These are phyloP conservation scores for Halenospora varia DNA, from an alignment of 495 filamentous ascomycete species.

Conservation along the genomic window DNA sequence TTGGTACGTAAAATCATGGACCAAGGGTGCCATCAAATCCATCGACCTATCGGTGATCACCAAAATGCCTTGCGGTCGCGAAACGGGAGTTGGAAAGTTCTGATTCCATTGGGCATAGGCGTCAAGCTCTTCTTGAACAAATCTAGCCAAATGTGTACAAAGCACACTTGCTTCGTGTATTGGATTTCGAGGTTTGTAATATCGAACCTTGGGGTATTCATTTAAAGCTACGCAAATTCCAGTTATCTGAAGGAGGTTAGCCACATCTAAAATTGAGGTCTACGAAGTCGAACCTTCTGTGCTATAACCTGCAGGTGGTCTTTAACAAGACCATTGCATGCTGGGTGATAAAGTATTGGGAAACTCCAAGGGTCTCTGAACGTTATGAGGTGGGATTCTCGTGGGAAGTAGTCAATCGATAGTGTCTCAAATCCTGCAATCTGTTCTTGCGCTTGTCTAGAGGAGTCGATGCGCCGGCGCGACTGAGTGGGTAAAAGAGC, in stretches of 20 bases:
- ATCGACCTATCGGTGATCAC: conserved; percentile 88
- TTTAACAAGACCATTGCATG: conserved; percentile 77
- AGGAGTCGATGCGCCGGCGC: conserved; percentile 36
- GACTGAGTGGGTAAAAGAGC: conserved; percentile 44
- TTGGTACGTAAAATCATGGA: conserved; percentile 98
- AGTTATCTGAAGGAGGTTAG: conserved; percentile 55
- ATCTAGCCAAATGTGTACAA: conserved; percentile 83
- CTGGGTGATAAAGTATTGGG: conserved; percentile 84
- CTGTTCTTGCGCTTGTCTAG: conserved; percentile 57
- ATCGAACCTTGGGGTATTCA: conserved; percentile 87
- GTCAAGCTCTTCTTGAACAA: conserved; percentile 87
- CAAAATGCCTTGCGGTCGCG: conserved; percentile 76
- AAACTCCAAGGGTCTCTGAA: conserved; percentile 95
- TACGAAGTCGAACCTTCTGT: conserved; percentile 64
- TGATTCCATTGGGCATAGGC: conserved; percentile 74
- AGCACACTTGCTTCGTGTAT: conserved; percentile 84
- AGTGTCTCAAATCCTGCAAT: conserved; percentile 71
- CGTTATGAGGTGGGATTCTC: conserved; percentile 86
- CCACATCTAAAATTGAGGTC: conserved; percentile 10
- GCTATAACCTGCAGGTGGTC: conserved; percentile 78
- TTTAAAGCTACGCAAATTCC: conserved; percentile 78
- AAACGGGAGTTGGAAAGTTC: conserved; percentile 78
- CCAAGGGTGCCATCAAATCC: conserved; percentile 78
- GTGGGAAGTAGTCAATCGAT: conserved; percentile 81
- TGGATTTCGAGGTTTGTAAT: conserved; percentile 71